Percentiles rank a stretch among this genome's conserved stretches.
Conservation (phyloP, 2,329 filamentous ascomycete species). For the Coleophoma cylindrospora region DNA sequence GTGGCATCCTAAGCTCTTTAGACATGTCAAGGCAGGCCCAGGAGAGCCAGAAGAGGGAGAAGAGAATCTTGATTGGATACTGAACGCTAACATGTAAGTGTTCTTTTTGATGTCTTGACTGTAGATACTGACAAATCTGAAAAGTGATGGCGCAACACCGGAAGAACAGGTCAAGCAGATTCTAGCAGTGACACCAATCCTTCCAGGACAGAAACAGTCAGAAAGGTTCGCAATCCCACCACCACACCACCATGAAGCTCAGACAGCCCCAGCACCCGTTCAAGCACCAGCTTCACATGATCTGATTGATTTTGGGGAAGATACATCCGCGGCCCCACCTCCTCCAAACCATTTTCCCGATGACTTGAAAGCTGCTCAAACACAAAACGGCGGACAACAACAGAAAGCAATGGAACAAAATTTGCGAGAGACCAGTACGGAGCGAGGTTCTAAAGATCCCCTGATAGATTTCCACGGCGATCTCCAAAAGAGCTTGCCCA, state of each 20-base stretch:
- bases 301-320: conserved; percentile 54
- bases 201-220: conserved; percentile 65
- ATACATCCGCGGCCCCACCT: conserved; percentile 12
- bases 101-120: neutral
- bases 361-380: conserved; percentile 19
- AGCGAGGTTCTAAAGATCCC: conserved; percentile 4
- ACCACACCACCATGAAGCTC: conserved; percentile 21
- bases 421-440: conserved; percentile 18
- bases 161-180: conserved; percentile 76
- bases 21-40: conserved; percentile 64
- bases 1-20: conserved; percentile 86
- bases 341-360: conserved; percentile 10
- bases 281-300: conserved; percentile 25
- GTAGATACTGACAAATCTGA: conserved; percentile 6
- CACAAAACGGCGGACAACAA: conserved; percentile 16
- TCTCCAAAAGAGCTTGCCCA: conserved; percentile 43
- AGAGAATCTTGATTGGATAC: conserved; percentile 91
- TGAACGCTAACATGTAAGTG: conserved; percentile 76
- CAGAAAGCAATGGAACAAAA: conserved; percentile 22
- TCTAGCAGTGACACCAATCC: conserved; percentile 76
- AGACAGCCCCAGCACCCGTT: conserved; percentile 4
- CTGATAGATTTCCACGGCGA: conserved; percentile 51
- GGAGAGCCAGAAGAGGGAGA: conserved; percentile 73
- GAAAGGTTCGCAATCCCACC: conserved; percentile 53
- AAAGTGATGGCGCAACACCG: conserved; percentile 58